Percentiles rank a stretch among this genome's conserved stretches.
These are phyloP conservation scores for Nicotiana paniculata DNA, from an alignment of 257 asterid genomes.

Conservation along the genomic window DNA sequence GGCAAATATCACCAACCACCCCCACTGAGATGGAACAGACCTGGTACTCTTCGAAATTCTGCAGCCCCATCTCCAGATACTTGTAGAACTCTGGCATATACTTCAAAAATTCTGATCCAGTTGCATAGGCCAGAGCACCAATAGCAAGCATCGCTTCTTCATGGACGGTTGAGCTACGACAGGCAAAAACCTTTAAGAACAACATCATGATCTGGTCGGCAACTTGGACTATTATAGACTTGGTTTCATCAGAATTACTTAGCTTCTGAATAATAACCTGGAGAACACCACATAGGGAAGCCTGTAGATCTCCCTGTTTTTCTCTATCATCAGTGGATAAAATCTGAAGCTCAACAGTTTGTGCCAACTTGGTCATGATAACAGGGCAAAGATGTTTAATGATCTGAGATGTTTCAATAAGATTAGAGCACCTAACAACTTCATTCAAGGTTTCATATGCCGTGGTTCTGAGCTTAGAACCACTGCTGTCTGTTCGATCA, in stretches of 20 bases:
- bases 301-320: slow-evolving; percentile 82
- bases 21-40: slow-evolving; percentile 88
- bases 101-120: slow-evolving; percentile 58
- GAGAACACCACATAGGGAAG: slow-evolving; percentile 80
- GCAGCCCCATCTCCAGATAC: slow-evolving; percentile 79
- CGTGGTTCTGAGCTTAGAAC: slow-evolving; percentile 61
- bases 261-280: slow-evolving; percentile 81
- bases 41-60: slow-evolving; percentile 80
- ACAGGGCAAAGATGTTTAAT: slow-evolving; percentile 59
- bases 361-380: slow-evolving; percentile 62
- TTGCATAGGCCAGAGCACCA: slow-evolving; percentile 78
- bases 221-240: slow-evolving; percentile 49
- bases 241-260: slow-evolving; percentile 53
- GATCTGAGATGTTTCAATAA: slow-evolving; percentile 56
- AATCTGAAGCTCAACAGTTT: slow-evolving; percentile 49
- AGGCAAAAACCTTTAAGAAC: slow-evolving; percentile 69
- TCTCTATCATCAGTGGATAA: slow-evolving; percentile 72
- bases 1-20: slow-evolving; percentile 79
- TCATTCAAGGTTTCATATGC: slow-evolving; percentile 78
- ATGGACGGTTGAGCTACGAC: slow-evolving; percentile 78
- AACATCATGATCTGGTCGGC: slow-evolving; percentile 72
- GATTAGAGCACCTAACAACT: slow-evolving; percentile 66
- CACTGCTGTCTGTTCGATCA: slow-evolving; percentile 61
- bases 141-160: slow-evolving; percentile 95
- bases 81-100: slow-evolving; percentile 72